Evolutionary conservation across 2,329 filamentous ascomycete species (phyloP).

Genomic region (Aspergillus costaricaensis): DNA sequence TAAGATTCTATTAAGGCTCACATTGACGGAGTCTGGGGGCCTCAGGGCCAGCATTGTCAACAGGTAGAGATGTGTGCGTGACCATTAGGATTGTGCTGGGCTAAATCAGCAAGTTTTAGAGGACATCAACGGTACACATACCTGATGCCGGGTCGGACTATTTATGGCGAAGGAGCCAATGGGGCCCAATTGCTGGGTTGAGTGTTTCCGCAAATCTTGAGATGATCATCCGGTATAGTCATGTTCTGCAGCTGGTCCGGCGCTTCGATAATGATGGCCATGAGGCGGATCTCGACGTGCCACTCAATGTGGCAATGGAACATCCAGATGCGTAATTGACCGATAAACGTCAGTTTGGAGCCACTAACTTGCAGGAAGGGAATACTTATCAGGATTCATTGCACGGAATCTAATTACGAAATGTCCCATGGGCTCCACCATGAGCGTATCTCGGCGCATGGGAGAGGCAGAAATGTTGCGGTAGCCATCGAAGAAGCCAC

Average conservation of each 20-base stretch:
- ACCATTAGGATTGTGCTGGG: background rate
- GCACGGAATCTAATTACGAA: constrained; percentile 38
- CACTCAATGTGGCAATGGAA: constrained; percentile 42
- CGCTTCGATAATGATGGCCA: constrained; percentile 36
- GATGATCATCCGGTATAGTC: constrained; percentile 8
- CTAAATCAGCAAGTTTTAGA: background rate
- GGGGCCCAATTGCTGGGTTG: constrained; percentile 1
- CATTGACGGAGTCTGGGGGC: background rate
- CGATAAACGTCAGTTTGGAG: background rate
- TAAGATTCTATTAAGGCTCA: background rate
- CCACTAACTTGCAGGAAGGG: background rate
- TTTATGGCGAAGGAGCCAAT: background rate
- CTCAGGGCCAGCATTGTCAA: background rate
- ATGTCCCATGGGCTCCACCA: constrained; percentile 36
- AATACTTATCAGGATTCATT: constrained; percentile 36
- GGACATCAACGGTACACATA: background rate
- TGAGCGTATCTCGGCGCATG: constrained; percentile 37
- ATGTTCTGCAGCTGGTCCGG: constrained; percentile 23
- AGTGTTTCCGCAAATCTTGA: background rate
- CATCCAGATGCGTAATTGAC: constrained; percentile 31
- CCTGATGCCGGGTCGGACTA: background rate
- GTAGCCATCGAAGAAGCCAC: constrained; percentile 30
- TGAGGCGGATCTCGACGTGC: constrained; percentile 37
- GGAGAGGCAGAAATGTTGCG: constrained; percentile 30
- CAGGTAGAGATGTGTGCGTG: background rate